A percentile compares a stretch with the other conserved stretches of the same genome.
phyloP scores from a whole-genome alignment of 352 stramenopile genomes.

The Achlya hypogyna region DNA sequence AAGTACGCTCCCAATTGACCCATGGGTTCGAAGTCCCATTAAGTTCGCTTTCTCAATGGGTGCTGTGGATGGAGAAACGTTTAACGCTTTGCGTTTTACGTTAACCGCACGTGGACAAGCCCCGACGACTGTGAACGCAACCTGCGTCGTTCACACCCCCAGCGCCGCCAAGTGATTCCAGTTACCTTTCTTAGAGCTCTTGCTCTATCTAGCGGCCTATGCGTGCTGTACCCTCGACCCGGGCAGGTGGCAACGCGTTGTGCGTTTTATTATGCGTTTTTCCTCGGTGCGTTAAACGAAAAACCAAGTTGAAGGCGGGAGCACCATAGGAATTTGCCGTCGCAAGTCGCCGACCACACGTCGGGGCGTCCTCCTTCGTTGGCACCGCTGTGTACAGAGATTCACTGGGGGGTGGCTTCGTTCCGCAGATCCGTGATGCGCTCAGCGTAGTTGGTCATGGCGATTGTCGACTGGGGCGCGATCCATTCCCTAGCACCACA shows the following conservation, averaged over 20 bases:
- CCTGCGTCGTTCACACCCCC: too few species aligned
- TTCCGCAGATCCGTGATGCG: not conserved
- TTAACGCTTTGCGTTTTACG: too few species aligned
- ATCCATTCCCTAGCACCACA: conserved; percentile 6
- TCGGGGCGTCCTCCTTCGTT: too few species aligned
- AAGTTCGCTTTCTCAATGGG: not conserved
- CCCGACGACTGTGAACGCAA: too few species aligned
- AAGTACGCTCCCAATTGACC: not conserved
- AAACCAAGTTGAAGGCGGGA: not conserved
- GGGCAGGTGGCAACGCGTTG: too few species aligned
- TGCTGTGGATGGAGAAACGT: not conserved
- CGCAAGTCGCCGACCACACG: not conserved
- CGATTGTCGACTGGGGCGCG: conserved; percentile 1
- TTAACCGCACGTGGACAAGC: too few species aligned
- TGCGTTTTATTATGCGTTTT: not conserved
- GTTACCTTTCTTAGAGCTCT: too few species aligned
- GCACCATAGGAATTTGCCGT: not conserved
- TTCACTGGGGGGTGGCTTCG: conserved; percentile 5
- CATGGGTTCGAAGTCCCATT: not conserved
- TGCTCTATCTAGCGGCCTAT: too few species aligned
- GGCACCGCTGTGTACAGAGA: too few species aligned
- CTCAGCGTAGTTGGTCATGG: conserved; percentile 7
- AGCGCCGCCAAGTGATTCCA: too few species aligned
- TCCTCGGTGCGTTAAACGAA: not conserved
- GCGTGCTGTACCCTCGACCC: too few species aligned